Conservation (phyloP, 352 stramenopile species). For the Globisporangium radiosum region DNA sequence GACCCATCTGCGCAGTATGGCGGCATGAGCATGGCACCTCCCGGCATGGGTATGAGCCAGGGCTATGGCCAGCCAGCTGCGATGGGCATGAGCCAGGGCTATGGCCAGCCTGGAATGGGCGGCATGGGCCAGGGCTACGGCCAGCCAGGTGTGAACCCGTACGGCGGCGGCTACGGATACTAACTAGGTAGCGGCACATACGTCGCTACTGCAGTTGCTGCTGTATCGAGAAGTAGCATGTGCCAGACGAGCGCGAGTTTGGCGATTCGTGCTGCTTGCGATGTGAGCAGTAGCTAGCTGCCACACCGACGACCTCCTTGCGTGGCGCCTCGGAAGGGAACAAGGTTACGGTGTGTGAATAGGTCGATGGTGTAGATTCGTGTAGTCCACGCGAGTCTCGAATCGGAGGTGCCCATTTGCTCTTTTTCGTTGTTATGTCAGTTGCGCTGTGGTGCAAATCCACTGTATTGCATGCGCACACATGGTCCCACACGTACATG, state of each 20-base stretch:
- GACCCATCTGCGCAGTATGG: slow-evolving; percentile 58
- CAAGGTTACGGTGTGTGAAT: background rate
- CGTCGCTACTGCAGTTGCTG: background rate
- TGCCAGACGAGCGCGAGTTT: background rate
- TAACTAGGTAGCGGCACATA: background rate
- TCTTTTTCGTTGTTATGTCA: background rate
- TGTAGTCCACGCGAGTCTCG: background rate
- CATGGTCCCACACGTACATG: too few species aligned
- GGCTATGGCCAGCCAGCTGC: slow-evolving; percentile 11
- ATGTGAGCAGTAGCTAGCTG: background rate
- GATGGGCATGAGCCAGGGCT: slow-evolving; percentile 46
- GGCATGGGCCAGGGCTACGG: slow-evolving; percentile 39
- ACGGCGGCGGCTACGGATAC: slow-evolving; percentile 42
- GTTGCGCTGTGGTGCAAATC: too few species aligned
- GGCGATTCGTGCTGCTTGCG: background rate
- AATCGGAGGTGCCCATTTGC: background rate
- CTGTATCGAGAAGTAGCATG: background rate
- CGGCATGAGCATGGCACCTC: slow-evolving; percentile 39
- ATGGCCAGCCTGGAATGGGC: slow-evolving; percentile 34
- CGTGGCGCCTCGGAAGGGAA: too few species aligned
- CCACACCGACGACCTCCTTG: too few species aligned
- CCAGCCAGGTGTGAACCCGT: slow-evolving; percentile 36
- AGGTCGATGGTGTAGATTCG: background rate
- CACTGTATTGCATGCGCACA: too few species aligned
- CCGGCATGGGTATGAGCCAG: slow-evolving; percentile 22